Percentiles rank a stretch among this genome's conserved stretches.
Conservation (phyloP, 441 rosid species). For the Pelargonium cotyledonis region DNA sequence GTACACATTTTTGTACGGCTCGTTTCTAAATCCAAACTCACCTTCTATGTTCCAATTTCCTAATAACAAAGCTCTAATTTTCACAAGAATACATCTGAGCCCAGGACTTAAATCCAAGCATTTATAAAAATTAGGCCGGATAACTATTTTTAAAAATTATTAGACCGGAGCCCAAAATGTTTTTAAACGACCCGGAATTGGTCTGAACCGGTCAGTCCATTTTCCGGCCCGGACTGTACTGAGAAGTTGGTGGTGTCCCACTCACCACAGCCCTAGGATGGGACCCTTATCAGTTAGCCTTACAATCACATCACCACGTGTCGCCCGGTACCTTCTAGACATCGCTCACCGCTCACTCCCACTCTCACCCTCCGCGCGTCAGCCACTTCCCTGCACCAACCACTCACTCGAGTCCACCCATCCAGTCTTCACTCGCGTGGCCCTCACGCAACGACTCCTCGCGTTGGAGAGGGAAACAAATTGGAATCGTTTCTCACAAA, state of each 20-base stretch:
- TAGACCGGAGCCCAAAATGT: no score
- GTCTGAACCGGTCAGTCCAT: no score
- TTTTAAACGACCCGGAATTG: no score
- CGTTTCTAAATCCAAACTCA: no score
- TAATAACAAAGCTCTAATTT: not conserved
- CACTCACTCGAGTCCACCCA: not conserved
- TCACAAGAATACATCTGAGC: not conserved
- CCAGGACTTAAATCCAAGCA: not conserved
- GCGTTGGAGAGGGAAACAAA: not conserved
- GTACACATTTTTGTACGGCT: no score
- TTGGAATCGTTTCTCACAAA: not conserved
- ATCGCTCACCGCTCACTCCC: not conserved
- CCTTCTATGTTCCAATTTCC: no score
- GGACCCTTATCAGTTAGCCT: constrained; percentile 1
- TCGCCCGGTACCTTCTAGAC: not conserved
- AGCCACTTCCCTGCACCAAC: not conserved
- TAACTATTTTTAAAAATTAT: not conserved
- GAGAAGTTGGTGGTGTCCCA: not conserved
- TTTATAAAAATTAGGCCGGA: not conserved
- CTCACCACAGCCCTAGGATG: not conserved
- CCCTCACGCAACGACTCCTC: not conserved
- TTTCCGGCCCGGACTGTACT: no score
- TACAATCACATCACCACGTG: constrained; percentile 1
- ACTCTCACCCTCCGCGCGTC: not conserved
- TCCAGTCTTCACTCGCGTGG: not conserved